phyloP scores from a whole-genome alignment of 805 yeast genomes.

The Saccharomycopsis amapae region DNA sequence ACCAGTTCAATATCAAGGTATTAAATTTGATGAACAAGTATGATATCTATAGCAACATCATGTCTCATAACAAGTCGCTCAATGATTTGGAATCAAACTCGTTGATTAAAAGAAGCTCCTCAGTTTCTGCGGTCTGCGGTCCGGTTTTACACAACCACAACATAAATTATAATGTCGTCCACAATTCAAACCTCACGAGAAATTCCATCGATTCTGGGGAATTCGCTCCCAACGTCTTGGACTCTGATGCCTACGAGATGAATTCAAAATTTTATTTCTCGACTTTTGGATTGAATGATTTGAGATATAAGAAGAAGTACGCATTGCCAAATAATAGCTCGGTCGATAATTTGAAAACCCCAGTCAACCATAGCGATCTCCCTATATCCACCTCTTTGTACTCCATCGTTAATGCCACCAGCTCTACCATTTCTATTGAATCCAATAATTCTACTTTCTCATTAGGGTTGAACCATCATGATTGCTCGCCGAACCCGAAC shows the following conservation, averaged over 20 bases:
- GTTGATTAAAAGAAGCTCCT: neutral
- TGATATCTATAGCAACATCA: constrained; percentile 11
- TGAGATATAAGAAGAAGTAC: constrained; percentile 20
- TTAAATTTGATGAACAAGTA: constrained; percentile 11
- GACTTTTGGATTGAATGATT: constrained; percentile 13
- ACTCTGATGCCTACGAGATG: constrained; percentile 13
- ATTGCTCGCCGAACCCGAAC: too few relatives aligned
- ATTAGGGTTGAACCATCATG: neutral
- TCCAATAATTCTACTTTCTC: constrained; percentile 15
- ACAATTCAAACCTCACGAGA: neutral
- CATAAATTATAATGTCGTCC: neutral
- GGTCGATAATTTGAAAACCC: constrained; percentile 8
- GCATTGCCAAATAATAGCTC: constrained; percentile 18
- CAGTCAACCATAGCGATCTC: neutral
- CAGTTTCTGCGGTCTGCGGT: too few relatives aligned
- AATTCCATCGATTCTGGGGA: neutral
- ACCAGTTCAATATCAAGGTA: constrained; percentile 14
- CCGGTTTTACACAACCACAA: neutral
- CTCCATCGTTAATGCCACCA: constrained; percentile 16
- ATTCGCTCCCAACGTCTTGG: constrained; percentile 13
- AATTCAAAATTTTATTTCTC: constrained; percentile 7
- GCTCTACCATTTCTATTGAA: constrained; percentile 14
- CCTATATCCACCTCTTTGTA: constrained; percentile 1
- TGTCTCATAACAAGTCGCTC: constrained; percentile 7
- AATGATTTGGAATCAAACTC: neutral